Evolutionary conservation across 768 basidiomycete genomes (phyloP), one percentile per base, ranked within the genome.

Genomic region (Boletus fagicola): DNA sequence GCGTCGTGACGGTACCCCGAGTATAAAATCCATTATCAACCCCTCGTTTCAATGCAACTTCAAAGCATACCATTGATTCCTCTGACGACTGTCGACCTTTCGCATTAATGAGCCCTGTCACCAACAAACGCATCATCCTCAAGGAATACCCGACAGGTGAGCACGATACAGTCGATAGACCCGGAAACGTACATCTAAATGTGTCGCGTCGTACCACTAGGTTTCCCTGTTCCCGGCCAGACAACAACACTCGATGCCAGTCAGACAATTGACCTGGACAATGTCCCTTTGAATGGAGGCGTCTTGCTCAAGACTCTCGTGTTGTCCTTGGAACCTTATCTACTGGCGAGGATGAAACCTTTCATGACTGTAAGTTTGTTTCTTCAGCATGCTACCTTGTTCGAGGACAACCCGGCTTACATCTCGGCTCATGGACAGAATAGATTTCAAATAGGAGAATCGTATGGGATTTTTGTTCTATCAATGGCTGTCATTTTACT

Each of bases 271-370:
- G 83, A 85, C 60, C 62, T 78, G 20, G 79, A 82, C 18, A 76
- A 63, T 30, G 76, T 75, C 0, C 65, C 76, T 2, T 65, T 83
- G 42, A 66, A 80, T 20, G 79, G 80, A 0, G 79, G 80, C 0
- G 63, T 82, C 53, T 63, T 86, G 9, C 45, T 83, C 61, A 85
- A 84, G 67, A 76, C 75, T 0, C 74, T 85, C 16, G 75, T 72
- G 6, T 60, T 83, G 16, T 77, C 76, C 16, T 64, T 82, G 40
- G 82, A 82, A 50, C 80, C 80, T 0, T 79, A 77, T 59, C 28
- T 79, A 57, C 59, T 76, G 16, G 70, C 71, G 11, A 63, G 65
- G 35, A 80, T 84, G 81, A 64, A 13, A 3, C 16, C 33, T 10
- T 30, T 9, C n/a, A 8, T 46, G 9, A 33, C 80, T 77, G 2